Evolutionary conservation across 1,284 basidiomycete species (phyloP).

Genomic region (Ustilago nuda): DNA sequence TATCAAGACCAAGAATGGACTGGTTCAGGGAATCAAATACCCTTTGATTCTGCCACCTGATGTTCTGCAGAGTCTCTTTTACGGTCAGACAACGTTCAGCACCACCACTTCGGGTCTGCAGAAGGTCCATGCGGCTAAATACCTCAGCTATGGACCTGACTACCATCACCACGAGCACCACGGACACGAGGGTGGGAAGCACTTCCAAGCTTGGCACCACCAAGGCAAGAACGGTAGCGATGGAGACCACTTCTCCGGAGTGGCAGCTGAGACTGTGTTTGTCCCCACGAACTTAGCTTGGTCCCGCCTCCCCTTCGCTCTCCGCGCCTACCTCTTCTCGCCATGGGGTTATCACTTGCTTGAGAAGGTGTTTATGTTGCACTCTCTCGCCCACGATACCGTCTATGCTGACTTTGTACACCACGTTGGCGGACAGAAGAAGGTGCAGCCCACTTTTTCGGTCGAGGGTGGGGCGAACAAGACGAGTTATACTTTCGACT

Average conservation of each 20-base stretch:
- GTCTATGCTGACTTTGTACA: constrained; percentile 74
- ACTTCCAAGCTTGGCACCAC: constrained; percentile 35
- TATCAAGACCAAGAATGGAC: constrained; percentile 74
- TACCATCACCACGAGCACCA: constrained; percentile 73
- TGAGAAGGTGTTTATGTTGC: constrained; percentile 77
- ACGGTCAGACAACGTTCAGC: constrained; percentile 73
- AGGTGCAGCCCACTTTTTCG: constrained; percentile 2
- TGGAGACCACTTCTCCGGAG: constrained; percentile 69
- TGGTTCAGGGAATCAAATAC: constrained; percentile 76
- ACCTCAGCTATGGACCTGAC: constrained; percentile 69
- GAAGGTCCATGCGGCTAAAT: constrained; percentile 33
- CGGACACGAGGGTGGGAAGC: constrained; percentile 59
- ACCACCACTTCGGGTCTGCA: constrained; percentile 71
- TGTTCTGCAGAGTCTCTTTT: constrained; percentile 75
- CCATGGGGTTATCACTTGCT: constrained; percentile 75
- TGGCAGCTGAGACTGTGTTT: constrained; percentile 75
- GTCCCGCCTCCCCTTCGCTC: constrained; percentile 73
- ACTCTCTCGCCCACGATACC: constrained; percentile 75
- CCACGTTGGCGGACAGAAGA: constrained; percentile 31
- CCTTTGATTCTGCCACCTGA: constrained; percentile 77
- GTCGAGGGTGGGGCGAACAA: constrained; percentile 40
- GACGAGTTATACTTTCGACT: constrained; percentile 54
- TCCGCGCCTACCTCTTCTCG: constrained; percentile 78
- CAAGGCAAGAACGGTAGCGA: constrained; percentile 9
- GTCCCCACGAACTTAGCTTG: constrained; percentile 78